phyloP scores from a whole-genome alignment of 2,329 filamentous ascomycete genomes.

The Elsinoe perseae region DNA sequence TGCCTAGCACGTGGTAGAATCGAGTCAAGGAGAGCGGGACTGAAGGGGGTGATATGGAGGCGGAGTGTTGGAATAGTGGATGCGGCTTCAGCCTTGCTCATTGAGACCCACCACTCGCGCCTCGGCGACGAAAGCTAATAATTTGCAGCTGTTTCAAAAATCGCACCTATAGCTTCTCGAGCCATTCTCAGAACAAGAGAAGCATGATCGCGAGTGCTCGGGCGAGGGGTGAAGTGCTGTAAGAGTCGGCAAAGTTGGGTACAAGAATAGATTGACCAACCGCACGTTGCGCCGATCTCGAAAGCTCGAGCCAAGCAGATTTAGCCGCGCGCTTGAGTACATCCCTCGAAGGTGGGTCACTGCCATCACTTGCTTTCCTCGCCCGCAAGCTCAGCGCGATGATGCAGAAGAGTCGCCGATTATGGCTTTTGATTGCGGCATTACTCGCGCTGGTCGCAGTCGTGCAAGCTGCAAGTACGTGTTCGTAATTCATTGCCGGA shows the following conservation, averaged over 20 bases:
- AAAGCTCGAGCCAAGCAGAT: constrained; percentile 1
- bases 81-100: constrained; percentile 15
- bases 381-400: not conserved
- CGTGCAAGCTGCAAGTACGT: constrained; percentile 29
- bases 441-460: constrained; percentile 15
- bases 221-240: not conserved
- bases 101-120: not conserved
- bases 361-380: not conserved
- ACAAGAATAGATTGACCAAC: not conserved
- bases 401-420: constrained; percentile 12
- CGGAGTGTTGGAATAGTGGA: constrained; percentile 36
- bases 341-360: not conserved
- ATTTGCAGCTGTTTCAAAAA: not conserved
- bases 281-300: not conserved
- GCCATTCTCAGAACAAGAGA: not conserved
- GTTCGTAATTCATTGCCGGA: not conserved
- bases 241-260: not conserved
- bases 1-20: constrained; percentile 63
- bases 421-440: constrained; percentile 8
- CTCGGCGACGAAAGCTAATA: not conserved
- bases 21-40: constrained; percentile 61
- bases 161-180: not conserved
- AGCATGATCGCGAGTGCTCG: not conserved
- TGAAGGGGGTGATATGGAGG: constrained; percentile 84
- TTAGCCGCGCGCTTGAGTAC: not conserved